Evolutionary conservation across 371 early-diverging fungal species (phyloP), one percentile per base, ranked within the genome.

Genomic region (Mucor velutinosus): DNA sequence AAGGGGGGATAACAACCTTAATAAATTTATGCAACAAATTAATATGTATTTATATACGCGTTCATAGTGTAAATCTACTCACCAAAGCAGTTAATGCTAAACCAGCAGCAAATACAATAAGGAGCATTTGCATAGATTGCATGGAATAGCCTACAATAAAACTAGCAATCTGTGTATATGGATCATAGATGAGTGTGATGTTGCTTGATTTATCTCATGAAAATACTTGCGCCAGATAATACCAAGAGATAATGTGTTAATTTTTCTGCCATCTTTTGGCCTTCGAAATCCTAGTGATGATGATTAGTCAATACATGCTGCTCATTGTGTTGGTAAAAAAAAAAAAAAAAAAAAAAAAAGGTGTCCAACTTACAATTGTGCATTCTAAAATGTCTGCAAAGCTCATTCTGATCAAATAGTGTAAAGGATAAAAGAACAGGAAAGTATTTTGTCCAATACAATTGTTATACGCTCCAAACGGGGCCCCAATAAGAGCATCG

Each of bases 221-320:
- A 58, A 53, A 25, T 21, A 55, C 27, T 66, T 70, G 70, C 74
- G 12, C 67, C 70, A 41, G 59, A 61, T 6, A 51, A 61, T 30
- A 64, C 62, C 8, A 74, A 58, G 21, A 67, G 51, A 15, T 17
- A 30, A 30, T 64, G 61, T 27, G 65, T 61, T 3, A 70, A 30
- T 8, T 62, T 55, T 21, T 74, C 74, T 27, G 65, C 58, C 25
- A 58, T 3, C 17, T 61, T 43, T 65, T 74, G 74, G 21, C 74
- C 74, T 25, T 70, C 67, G 59, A 74, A 74, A 60, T 74, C 74
- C 74, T 74, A 45, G 12, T 30, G 30, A 64, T 37, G 45, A 32
- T 15, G n/a, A 45, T 17, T 4, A 15, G 39, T 67, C 17, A n/a
- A 53, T 62, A 0, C 0, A 43, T 55, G 8, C 15, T 19, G 19